A percentile compares a stretch with the other conserved stretches of the same genome.
Conservation (phyloP, 2,329 filamentous ascomycete species). For the Trematosphaeria pertusa region DNA sequence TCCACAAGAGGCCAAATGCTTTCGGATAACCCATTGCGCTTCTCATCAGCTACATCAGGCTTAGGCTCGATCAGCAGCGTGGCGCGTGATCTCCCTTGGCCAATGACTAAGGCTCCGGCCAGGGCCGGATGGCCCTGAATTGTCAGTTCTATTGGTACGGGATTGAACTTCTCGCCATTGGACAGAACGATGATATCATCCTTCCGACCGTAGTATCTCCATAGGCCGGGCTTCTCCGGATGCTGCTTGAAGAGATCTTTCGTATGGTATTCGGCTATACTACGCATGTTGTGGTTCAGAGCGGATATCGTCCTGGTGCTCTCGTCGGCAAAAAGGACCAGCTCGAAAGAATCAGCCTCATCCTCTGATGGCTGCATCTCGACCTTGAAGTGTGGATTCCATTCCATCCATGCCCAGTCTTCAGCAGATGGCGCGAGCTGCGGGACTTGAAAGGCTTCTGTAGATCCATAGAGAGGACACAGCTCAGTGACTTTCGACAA, state of each 20-base stretch:
- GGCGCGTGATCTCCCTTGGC: constrained; percentile 25
- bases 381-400: constrained; percentile 18
- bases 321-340: constrained; percentile 16
- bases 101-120: constrained; percentile 25
- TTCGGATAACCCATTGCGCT: constrained; percentile 17
- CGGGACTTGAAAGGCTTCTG: constrained; percentile 21
- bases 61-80: constrained; percentile 30
- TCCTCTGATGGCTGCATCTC: constrained; percentile 16
- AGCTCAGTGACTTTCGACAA: constrained; percentile 20
- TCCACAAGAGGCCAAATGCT: constrained; percentile 32
- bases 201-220: constrained; percentile 35
- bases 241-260: constrained; percentile 18
- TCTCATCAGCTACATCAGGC: neutral
- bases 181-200: constrained; percentile 38
- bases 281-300: constrained; percentile 19
- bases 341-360: constrained; percentile 13
- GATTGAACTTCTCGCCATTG: constrained; percentile 34
- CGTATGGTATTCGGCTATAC: constrained; percentile 14
- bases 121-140: constrained; percentile 10
- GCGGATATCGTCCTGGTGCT: constrained; percentile 13
- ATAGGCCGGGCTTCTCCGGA: constrained; percentile 10
- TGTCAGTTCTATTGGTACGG: constrained; percentile 17
- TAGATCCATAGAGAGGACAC: constrained; percentile 21
- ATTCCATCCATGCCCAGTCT: constrained; percentile 25
- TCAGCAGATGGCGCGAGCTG: constrained; percentile 16